Evolutionary conservation across 2,329 filamentous ascomycete genomes (phyloP).

Genomic region (Mariannaea sp.): DNA sequence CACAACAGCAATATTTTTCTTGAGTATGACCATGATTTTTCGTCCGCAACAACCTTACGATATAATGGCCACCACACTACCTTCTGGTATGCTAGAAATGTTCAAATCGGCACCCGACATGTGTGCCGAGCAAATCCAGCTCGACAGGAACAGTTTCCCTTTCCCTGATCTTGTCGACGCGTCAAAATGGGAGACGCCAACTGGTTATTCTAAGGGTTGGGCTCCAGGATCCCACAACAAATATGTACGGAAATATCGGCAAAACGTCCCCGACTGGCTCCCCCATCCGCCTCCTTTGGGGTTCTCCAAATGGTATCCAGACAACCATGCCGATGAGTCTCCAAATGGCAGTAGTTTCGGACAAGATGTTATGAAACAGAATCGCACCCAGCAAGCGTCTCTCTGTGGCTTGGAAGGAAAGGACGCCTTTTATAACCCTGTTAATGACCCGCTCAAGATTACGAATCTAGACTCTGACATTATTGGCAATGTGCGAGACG

Average conservation of each 20-base stretch:
- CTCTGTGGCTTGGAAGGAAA: slow-evolving; percentile 4
- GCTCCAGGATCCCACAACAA: slow-evolving; percentile 37
- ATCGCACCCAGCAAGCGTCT: slow-evolving; percentile 1
- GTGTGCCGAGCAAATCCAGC: slow-evolving; percentile 30
- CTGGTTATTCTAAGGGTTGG: slow-evolving; percentile 40
- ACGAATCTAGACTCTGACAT: slow-evolving; percentile 45
- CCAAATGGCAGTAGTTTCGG: not conserved
- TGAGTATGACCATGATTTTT: slow-evolving; percentile 28
- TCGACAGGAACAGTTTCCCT: slow-evolving; percentile 36
- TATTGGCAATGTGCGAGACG: slow-evolving; percentile 34
- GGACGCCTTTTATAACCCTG: slow-evolving; percentile 45
- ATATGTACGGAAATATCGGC: slow-evolving; percentile 32
- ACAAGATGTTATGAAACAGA: not conserved
- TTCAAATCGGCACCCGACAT: slow-evolving; percentile 30
- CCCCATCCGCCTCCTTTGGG: slow-evolving; percentile 34
- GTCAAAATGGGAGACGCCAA: slow-evolving; percentile 34
- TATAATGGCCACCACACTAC: slow-evolving; percentile 42
- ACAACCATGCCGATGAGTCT: not conserved
- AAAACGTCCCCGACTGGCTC: slow-evolving; percentile 38
- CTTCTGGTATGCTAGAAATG: slow-evolving; percentile 37
- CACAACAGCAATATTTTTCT: slow-evolving; percentile 7
- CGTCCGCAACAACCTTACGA: slow-evolving; percentile 39
- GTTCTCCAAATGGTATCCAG: slow-evolving; percentile 38
- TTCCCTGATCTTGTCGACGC: slow-evolving; percentile 37
- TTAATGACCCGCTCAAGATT: slow-evolving; percentile 48